Base-by-base conservation (phyloP, 148 eudicot genomes). In the Camellia granthamiana region DNA sequence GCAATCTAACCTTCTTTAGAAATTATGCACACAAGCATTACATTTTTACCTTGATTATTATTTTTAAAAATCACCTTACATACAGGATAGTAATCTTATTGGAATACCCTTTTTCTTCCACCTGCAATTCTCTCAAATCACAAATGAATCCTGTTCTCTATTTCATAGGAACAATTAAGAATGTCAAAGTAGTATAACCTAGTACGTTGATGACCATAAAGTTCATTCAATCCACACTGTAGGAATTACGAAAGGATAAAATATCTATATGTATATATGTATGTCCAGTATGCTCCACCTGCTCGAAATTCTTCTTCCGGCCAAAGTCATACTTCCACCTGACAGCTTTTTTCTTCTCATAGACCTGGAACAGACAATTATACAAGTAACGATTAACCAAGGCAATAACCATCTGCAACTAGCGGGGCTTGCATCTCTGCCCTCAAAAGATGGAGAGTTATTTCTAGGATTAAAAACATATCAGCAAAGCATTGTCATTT, bases 241-340 rank as follows among this genome's bases (percentile, higher is more conserved):
- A 72, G 7, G 51, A 52, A 9, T 30, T 30, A 30, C 38, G 38
- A 30, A 30, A 30, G 38, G 38, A 30, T 30, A 30, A 30, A 30
- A 30, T 30, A 30, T 30, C 38, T 38, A 70, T 2, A 38, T 21
- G 13, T 41, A 15, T 0, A 1, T 49, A 2, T 30, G 59, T 30
- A 47, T 11, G 54, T 6, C 18, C 43, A 69, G 49, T 47, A 38
- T 23, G 8, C 30, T 49, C 23, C 75, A 95, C 98, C 98, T 95
- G 96, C 84, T 93, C 92, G 75, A 95, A 87, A 74, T 95, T 95
- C 75, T 79, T 83, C 84, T 80, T 88, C 88, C 93, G 77, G 54
- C 97, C 97, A 80, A 95, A 73, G 88, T 95, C 97, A 55, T 95
- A 95, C 88, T 91, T 95, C 98, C 98, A 95, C 69, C 83, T 76